phyloP scores from a whole-genome alignment of 345 rosid species.

The Capsella bursapastoris region DNA sequence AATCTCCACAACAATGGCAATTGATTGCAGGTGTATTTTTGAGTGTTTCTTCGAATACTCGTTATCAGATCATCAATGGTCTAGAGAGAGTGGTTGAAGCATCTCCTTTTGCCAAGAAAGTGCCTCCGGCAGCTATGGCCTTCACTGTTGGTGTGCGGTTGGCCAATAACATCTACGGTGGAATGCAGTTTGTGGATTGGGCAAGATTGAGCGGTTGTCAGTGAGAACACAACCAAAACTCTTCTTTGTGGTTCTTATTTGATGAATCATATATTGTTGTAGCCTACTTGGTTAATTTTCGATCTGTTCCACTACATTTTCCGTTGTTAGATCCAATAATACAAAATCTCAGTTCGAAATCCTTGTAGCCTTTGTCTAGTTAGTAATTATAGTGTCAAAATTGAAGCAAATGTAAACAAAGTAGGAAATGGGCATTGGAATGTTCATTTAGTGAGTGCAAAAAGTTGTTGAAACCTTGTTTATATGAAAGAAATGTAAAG shows the following conservation, averaged over 20 bases:
- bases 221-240: constrained; percentile 26
- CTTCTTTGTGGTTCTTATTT: background rate
- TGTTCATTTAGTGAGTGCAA: background rate
- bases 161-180: constrained; percentile 85
- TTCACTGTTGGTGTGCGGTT: constrained; percentile 85
- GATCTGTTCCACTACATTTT: constrained; percentile 4
- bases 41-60: constrained; percentile 83
- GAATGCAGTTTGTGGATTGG: constrained; percentile 95
- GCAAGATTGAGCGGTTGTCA: constrained; percentile 78
- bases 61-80: constrained; percentile 78
- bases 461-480: background rate
- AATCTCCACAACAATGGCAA: constrained; percentile 5
- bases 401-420: background rate
- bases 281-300: constrained; percentile 7
- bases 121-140: constrained; percentile 80
- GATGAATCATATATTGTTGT: constrained; percentile 25
- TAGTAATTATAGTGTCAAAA: background rate
- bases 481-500: background rate
- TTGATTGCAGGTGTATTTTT: constrained; percentile 66
- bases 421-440: background rate
- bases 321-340: constrained; percentile 1
- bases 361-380: background rate
- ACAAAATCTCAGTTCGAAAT: background rate
- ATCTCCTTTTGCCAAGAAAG: constrained; percentile 69
- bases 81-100: constrained; percentile 77